These are phyloP conservation scores for Coemansia sp. DNA, from an alignment of 192 early-diverging fungal species.

Conservation along the genomic window DNA sequence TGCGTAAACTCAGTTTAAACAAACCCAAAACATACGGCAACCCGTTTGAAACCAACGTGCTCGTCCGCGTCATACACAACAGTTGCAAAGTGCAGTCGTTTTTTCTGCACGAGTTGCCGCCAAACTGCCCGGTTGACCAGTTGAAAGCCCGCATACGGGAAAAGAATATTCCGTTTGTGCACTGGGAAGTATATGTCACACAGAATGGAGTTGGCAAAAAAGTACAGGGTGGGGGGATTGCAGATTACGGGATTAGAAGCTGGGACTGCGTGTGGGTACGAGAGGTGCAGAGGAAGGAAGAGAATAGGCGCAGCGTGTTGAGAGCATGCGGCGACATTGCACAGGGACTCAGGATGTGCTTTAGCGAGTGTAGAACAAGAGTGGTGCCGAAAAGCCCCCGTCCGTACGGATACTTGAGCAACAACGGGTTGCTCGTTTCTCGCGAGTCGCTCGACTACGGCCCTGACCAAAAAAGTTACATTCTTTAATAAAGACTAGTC, in stretches of 20 bases:
- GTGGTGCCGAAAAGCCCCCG: neutral
- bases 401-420: constrained; percentile 9
- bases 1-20: neutral
- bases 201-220: neutral
- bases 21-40: constrained; percentile 18
- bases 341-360: too few species aligned
- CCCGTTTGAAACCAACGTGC: constrained; percentile 30
- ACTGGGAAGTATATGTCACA: constrained; percentile 18
- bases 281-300: neutral
- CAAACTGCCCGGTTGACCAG: constrained; percentile 24
- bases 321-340: neutral
- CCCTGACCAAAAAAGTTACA: neutral
- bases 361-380: too few species aligned
- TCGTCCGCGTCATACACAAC: constrained; percentile 12
- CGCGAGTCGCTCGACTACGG: constrained; percentile 8
- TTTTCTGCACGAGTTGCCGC: constrained; percentile 32
- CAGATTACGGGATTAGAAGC: constrained; percentile 23
- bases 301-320: neutral
- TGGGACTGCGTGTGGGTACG: constrained; percentile 29
- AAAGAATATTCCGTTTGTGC: neutral
- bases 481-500: constrained; percentile 12
- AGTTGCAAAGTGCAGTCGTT: constrained; percentile 30
- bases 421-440: neutral
- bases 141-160: constrained; percentile 11
- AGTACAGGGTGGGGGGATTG: constrained; percentile 1